These are phyloP conservation scores for Podaxis sp. DNA, from an alignment of 768 basidiomycete genomes.

Conservation along the genomic window DNA sequence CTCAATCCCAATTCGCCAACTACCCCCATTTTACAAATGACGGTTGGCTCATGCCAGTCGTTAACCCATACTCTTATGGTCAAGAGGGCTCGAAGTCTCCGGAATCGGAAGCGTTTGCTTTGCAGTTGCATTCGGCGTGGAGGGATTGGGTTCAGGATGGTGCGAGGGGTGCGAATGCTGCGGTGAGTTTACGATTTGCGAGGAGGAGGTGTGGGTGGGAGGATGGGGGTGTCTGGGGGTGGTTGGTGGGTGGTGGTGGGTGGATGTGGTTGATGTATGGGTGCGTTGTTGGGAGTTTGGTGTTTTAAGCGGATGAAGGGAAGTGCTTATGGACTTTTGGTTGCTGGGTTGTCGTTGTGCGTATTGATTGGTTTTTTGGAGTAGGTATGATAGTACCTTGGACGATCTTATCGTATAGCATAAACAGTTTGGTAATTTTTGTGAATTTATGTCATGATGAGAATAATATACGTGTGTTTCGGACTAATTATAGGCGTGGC, in stretches of 20 bases:
- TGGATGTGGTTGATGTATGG: background rate
- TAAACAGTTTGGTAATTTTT: background rate
- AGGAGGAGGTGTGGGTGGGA: background rate
- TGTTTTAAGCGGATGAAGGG: background rate
- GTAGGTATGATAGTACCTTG: background rate
- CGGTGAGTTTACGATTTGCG: background rate
- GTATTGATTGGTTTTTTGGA: background rate
- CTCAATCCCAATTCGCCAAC: slow-evolving; percentile 9
- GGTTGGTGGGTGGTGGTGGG: background rate
- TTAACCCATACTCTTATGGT: slow-evolving; percentile 61
- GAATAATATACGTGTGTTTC: background rate
- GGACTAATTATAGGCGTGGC: background rate
- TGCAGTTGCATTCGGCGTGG: slow-evolving; percentile 74
- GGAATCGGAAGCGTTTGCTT: slow-evolving; percentile 78
- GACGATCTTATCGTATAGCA: background rate
- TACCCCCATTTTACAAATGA: slow-evolving; percentile 50
- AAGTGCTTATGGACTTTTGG: background rate
- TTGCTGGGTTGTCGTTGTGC: background rate
- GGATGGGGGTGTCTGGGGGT: background rate
- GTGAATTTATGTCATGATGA: background rate
- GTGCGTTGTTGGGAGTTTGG: background rate
- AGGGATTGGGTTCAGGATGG: slow-evolving; percentile 68
- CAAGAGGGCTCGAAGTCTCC: slow-evolving; percentile 53
- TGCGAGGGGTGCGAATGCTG: slow-evolving; percentile 33
- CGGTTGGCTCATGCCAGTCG: slow-evolving; percentile 74